phyloP scores from a whole-genome alignment of 2,329 filamentous ascomycete species.

The Colletotrichum sp. region DNA sequence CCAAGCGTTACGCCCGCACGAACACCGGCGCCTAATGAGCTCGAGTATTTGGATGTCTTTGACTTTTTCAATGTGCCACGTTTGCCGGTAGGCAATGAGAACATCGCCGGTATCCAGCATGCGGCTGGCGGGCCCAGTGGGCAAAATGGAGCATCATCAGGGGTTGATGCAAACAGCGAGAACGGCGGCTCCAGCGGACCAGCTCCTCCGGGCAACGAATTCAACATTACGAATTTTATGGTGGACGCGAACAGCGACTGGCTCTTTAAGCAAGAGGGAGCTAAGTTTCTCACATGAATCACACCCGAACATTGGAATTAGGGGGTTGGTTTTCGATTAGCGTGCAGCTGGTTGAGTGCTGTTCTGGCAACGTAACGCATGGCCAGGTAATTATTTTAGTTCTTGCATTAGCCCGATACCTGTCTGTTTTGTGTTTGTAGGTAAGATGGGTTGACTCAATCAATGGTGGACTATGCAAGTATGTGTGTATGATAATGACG shows the following conservation, averaged over 20 bases:
- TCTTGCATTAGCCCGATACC: neutral
- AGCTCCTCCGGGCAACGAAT: conserved; percentile 58
- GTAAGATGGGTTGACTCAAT: neutral
- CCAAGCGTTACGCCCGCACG: conserved; percentile 65
- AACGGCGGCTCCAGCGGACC: conserved; percentile 31
- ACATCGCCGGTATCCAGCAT: conserved; percentile 16
- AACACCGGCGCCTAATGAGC: conserved; percentile 78
- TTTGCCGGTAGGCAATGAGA: conserved; percentile 57
- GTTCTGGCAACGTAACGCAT: neutral
- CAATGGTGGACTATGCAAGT: neutral
- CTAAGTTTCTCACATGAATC: conserved; percentile 25
- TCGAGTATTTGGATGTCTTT: conserved; percentile 92
- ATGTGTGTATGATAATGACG: neutral
- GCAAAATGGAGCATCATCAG: conserved; percentile 16
- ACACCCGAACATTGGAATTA: neutral
- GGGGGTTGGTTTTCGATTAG: neutral
- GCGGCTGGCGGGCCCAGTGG: conserved; percentile 24
- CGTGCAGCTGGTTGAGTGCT: neutral
- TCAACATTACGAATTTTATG: conserved; percentile 81
- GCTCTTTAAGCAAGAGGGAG: conserved; percentile 65
- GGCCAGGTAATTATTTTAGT: neutral
- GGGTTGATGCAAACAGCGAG: conserved; percentile 22
- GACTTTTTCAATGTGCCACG: conserved; percentile 93
- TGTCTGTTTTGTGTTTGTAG: neutral
- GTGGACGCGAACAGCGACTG: conserved; percentile 76